Percentiles rank a stretch among this genome's conserved stretches.
Evolutionary conservation across 352 stramenopile genomes (phyloP).

Genomic region (Pythium pyrilobum): DNA sequence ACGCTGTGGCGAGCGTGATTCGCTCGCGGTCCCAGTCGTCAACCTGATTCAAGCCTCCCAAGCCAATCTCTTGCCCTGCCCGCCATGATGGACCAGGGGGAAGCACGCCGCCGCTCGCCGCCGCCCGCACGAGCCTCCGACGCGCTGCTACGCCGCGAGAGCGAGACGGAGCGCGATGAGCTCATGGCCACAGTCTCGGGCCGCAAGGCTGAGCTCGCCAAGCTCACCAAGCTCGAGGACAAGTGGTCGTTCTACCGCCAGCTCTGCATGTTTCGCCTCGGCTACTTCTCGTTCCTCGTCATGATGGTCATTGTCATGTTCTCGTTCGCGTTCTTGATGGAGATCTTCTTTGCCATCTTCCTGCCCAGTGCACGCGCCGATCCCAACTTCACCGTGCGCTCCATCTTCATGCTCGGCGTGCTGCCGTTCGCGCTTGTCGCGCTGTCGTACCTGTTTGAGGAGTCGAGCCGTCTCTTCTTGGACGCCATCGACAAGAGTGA

Average conservation of each 20-base stretch:
- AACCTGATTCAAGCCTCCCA: slow-evolving; percentile 13
- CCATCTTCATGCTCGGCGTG: slow-evolving; percentile 58
- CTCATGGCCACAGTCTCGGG: slow-evolving; percentile 57
- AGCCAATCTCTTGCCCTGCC: no score
- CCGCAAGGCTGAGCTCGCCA: slow-evolving; percentile 61
- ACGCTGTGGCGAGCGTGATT: no score
- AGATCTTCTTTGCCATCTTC: slow-evolving; percentile 90
- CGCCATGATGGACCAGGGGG: slow-evolving; percentile 8
- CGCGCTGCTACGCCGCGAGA: slow-evolving; percentile 7
- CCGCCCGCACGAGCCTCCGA: slow-evolving; percentile 1
- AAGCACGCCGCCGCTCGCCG: neutral
- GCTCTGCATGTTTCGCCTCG: slow-evolving; percentile 80
- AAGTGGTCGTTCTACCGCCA: slow-evolving; percentile 76
- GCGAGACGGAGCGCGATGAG: slow-evolving; percentile 21
- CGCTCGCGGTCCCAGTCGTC: slow-evolving; percentile 13
- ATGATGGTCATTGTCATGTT: slow-evolving; percentile 90
- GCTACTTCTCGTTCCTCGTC: slow-evolving; percentile 86
- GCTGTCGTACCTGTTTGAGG: slow-evolving; percentile 86
- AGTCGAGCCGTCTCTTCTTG: slow-evolving; percentile 73
- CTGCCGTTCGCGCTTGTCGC: slow-evolving; percentile 76
- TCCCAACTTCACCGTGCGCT: slow-evolving; percentile 64
- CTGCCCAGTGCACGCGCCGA: slow-evolving; percentile 68
- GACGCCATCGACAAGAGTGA: slow-evolving; percentile 85
- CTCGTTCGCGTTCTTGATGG: slow-evolving; percentile 85
- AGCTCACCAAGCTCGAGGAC: slow-evolving; percentile 50